Percentiles rank a stretch among this genome's conserved stretches.
Evolutionary conservation across 2,329 filamentous ascomycete genomes (phyloP).

Genomic region (Cytospora mali): DNA sequence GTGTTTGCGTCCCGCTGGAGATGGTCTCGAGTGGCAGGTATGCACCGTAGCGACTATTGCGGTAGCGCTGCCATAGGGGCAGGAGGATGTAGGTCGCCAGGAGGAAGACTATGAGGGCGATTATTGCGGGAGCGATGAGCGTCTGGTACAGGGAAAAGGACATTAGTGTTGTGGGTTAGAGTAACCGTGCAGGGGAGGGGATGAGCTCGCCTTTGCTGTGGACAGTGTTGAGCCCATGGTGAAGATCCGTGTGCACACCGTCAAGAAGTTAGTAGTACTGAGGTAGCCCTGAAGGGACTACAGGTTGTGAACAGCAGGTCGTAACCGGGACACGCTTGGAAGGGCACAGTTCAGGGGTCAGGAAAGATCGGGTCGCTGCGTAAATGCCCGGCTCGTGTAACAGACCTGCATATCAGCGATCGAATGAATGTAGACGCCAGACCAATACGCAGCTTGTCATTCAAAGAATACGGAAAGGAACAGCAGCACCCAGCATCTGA

Average conservation of each 20-base stretch:
- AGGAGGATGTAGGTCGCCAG: constrained; percentile 65
- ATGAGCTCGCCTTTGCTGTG: constrained; percentile 21
- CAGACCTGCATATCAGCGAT: constrained; percentile 9
- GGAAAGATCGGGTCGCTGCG: not conserved
- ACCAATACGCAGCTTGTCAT: not conserved
- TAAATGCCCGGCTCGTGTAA: constrained; percentile 7
- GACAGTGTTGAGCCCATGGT: constrained; percentile 42
- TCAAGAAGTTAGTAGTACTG: not conserved
- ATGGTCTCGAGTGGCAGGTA: constrained; percentile 72
- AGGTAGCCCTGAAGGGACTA: not conserved
- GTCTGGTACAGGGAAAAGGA: constrained; percentile 53
- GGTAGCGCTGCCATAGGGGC: constrained; percentile 71
- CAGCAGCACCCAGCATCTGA: not conserved
- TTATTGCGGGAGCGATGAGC: constrained; percentile 68
- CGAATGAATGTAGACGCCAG: not conserved
- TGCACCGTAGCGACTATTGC: constrained; percentile 66
- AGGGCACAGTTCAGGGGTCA: not conserved
- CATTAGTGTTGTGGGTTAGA: not conserved
- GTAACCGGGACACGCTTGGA: not conserved
- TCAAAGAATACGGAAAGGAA: not conserved
- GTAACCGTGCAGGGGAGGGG: not conserved
- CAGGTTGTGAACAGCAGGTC: not conserved
- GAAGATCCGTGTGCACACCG: constrained; percentile 3
- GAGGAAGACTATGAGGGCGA: constrained; percentile 71
- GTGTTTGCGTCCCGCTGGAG: constrained; percentile 56